phyloP scores from a whole-genome alignment of 352 stramenopile species.

The Pythium plurisporium region DNA sequence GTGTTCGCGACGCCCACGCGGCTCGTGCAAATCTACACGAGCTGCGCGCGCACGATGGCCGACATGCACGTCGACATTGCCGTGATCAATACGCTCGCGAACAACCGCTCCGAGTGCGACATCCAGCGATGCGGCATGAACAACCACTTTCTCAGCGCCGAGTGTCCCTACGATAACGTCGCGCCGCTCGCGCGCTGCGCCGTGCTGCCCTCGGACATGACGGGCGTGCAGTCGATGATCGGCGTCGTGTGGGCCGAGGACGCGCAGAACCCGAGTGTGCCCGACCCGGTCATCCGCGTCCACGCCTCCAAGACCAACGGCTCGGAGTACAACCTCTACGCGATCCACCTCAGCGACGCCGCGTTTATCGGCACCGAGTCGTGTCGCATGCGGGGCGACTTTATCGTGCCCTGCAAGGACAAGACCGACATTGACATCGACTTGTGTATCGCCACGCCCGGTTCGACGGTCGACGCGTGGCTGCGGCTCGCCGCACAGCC shows the following conservation, averaged over 20 bases:
- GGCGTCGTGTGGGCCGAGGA: slow-evolving; percentile 65
- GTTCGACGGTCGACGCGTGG: slow-evolving; percentile 55
- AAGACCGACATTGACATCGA: slow-evolving; percentile 40
- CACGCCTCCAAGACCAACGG: slow-evolving; percentile 26
- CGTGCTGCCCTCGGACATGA: slow-evolving; percentile 34
- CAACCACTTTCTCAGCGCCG: slow-evolving; percentile 38
- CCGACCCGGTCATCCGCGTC: slow-evolving; percentile 44
- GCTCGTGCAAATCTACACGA: slow-evolving; percentile 58
- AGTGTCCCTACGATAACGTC: slow-evolving; percentile 33
- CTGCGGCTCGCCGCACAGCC: slow-evolving; percentile 37
- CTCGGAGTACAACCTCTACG: slow-evolving; percentile 37
- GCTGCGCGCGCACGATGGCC: slow-evolving; percentile 50
- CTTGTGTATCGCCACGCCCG: slow-evolving; percentile 31
- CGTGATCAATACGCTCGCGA: slow-evolving; percentile 29
- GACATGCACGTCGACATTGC: slow-evolving; percentile 48
- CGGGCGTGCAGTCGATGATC: slow-evolving; percentile 16
- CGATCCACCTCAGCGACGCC: slow-evolving; percentile 45
- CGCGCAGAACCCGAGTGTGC: slow-evolving; percentile 41
- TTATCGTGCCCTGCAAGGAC: slow-evolving; percentile 65
- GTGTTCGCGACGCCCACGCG: slow-evolving; percentile 35
- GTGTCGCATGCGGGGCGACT: slow-evolving; percentile 46
- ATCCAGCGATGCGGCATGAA: slow-evolving; percentile 40
- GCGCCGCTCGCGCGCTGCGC: slow-evolving; percentile 37
- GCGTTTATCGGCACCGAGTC: slow-evolving; percentile 41
- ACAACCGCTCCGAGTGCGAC: slow-evolving; percentile 16